A percentile compares a stretch with the other conserved stretches of the same genome.
phyloP scores from a whole-genome alignment of 2,329 filamentous ascomycete species.

The Cercospora sp. region DNA sequence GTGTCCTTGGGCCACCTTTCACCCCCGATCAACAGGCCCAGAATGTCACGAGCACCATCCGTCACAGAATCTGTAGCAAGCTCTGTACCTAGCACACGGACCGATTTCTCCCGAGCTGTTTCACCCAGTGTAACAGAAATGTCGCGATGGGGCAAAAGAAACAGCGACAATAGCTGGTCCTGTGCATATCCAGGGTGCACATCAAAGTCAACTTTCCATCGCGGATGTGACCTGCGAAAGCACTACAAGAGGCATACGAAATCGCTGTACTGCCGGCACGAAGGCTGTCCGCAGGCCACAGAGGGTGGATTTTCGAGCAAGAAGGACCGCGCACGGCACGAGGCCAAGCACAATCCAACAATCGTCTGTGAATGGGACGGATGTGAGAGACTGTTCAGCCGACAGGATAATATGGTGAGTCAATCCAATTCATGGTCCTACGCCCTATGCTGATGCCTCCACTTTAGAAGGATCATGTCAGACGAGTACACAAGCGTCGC shows the following conservation, averaged over 20 bases:
- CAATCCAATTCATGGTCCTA: not conserved
- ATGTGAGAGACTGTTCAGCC: conserved; percentile 59
- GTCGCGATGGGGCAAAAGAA: conserved; percentile 44
- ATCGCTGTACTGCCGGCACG: conserved; percentile 60
- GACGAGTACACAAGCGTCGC: conserved; percentile 31
- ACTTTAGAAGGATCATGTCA: conserved; percentile 35
- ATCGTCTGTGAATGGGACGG: conserved; percentile 60
- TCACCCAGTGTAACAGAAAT: conserved; percentile 39
- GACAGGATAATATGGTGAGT: conserved; percentile 62
- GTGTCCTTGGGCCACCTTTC: conserved; percentile 24
- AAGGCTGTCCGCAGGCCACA: conserved; percentile 58
- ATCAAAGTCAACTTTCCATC: conserved; percentile 58
- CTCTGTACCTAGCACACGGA: conserved; percentile 28
- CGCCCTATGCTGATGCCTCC: conserved; percentile 11
- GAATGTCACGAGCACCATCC: conserved; percentile 31
- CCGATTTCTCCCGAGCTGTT: conserved; percentile 34
- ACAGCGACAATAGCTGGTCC: conserved; percentile 55
- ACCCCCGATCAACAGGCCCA: conserved; percentile 18
- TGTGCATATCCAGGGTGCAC: conserved; percentile 61
- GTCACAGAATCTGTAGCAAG: conserved; percentile 34
- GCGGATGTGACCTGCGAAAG: conserved; percentile 62
- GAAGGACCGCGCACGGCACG: conserved; percentile 62
- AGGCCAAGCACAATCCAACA: conserved; percentile 62
- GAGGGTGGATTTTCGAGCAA: conserved; percentile 62
- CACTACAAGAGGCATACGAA: conserved; percentile 64